These are phyloP conservation scores for Candida freyschussii DNA, from an alignment of 1,139 yeast species.

Conservation along the genomic window DNA sequence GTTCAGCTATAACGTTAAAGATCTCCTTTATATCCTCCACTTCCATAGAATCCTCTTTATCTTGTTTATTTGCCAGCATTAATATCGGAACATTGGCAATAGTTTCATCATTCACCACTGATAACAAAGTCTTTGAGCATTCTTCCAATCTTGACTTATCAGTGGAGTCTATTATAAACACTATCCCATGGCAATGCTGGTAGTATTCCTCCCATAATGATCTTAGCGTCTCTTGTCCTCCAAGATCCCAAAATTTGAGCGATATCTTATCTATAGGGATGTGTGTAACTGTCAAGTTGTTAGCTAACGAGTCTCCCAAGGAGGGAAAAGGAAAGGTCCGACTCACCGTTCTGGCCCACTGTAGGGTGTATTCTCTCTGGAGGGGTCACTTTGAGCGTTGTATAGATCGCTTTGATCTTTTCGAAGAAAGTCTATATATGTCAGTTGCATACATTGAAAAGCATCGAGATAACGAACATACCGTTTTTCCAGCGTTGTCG, in stretches of 20 bases:
- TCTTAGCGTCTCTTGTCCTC: constrained; percentile 83
- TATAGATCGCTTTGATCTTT: constrained; percentile 49
- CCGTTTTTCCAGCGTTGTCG: constrained; percentile 93
- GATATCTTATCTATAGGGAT: constrained; percentile 48
- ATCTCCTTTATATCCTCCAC: constrained; percentile 75
- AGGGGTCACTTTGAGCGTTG: constrained; percentile 37
- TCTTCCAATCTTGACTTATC: constrained; percentile 81
- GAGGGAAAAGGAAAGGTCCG: no score
- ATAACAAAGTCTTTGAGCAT: constrained; percentile 57
- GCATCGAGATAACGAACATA: constrained; percentile 1
- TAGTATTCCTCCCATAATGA: constrained; percentile 86
- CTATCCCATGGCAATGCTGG: constrained; percentile 81
- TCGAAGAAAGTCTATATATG: constrained; percentile 51
- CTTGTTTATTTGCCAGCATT: constrained; percentile 96
- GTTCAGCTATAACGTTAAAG: constrained; percentile 73
- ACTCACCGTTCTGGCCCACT: constrained; percentile 61
- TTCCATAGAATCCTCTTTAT: constrained; percentile 77
- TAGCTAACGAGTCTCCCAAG: no score
- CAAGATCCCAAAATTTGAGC: constrained; percentile 91
- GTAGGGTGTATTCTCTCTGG: constrained; percentile 59
- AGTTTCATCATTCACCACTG: constrained; percentile 43
- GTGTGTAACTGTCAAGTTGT: constrained; percentile 37
- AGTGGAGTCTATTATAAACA: constrained; percentile 88
- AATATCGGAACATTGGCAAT: constrained; percentile 79
- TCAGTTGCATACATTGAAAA: background rate